Percentiles rank a stretch among this genome's conserved stretches.
Evolutionary conservation across 129 eudicot species (phyloP).

Genomic region (Deinandra increscens): DNA sequence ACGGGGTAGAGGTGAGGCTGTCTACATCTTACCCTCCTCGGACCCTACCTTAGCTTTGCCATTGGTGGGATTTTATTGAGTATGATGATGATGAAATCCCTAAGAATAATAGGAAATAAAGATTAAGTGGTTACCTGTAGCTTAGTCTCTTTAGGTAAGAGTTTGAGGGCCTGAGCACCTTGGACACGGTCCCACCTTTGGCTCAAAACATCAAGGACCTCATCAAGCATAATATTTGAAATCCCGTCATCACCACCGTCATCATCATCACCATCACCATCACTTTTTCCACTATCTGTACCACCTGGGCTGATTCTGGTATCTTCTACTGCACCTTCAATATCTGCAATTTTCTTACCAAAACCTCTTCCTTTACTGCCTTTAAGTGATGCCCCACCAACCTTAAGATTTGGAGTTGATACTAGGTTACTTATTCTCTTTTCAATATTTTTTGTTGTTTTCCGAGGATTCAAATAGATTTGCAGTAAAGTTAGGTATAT

Average conservation of each 20-base stretch:
- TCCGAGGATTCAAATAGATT: slow-evolving; percentile 87
- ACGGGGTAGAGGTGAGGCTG: no score
- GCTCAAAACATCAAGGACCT: slow-evolving; percentile 85
- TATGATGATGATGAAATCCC: no score
- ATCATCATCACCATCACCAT: slow-evolving; percentile 62
- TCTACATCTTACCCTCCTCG: no score
- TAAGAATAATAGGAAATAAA: not conserved
- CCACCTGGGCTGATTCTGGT: slow-evolving; percentile 62
- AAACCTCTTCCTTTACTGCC: slow-evolving; percentile 52
- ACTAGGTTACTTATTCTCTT: slow-evolving; percentile 64
- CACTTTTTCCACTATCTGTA: slow-evolving; percentile 94
- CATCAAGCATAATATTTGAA: slow-evolving; percentile 79
- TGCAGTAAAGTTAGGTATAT: slow-evolving; percentile 83
- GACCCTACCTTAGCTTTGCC: no score
- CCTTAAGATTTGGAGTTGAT: slow-evolving; percentile 54
- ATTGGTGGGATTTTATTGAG: no score
- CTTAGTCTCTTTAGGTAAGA: slow-evolving; percentile 88
- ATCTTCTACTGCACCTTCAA: slow-evolving; percentile 90
- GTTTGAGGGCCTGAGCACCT: slow-evolving; percentile 88
- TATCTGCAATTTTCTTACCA: slow-evolving; percentile 81
- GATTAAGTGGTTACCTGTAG: slow-evolving; percentile 53
- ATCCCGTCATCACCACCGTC: slow-evolving; percentile 53
- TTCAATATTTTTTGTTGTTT: slow-evolving; percentile 68
- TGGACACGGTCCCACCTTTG: slow-evolving; percentile 92
- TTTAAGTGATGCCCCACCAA: slow-evolving; percentile 48